Evolutionary conservation across 768 basidiomycete species (phyloP).

Genomic region (Mycena metata): DNA sequence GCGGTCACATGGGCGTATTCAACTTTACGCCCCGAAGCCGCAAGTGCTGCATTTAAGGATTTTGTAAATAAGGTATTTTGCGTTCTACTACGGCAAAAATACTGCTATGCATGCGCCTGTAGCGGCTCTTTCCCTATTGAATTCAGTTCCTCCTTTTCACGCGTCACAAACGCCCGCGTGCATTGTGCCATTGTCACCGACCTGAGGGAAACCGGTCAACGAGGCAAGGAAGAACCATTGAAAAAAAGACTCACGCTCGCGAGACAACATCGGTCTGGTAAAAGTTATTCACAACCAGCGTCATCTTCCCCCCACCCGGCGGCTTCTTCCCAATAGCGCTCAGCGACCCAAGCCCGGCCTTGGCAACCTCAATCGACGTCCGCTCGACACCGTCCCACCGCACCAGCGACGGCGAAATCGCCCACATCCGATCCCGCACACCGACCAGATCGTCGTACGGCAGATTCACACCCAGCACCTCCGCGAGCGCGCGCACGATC

Average conservation of each 20-base stretch:
- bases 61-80: slow-evolving; percentile 18
- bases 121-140: slow-evolving; percentile 59
- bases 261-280: slow-evolving; percentile 98
- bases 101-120: slow-evolving; percentile 56
- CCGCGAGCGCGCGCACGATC: slow-evolving; percentile 93
- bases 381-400: slow-evolving; percentile 86
- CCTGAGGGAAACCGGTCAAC: background rate
- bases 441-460: slow-evolving; percentile 91
- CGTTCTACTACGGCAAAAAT: slow-evolving; percentile 24
- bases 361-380: slow-evolving; percentile 79
- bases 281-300: slow-evolving; percentile 85
- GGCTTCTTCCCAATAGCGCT: slow-evolving; percentile 49
- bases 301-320: slow-evolving; percentile 70
- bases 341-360: slow-evolving; percentile 76
- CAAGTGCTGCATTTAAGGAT: too few species aligned
- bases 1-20: slow-evolving; percentile 1
- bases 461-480: slow-evolving; percentile 82
- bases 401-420: slow-evolving; percentile 90
- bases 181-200: slow-evolving; percentile 98
- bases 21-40: too few species aligned
- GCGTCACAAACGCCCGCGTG: slow-evolving; percentile 86
- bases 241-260: slow-evolving; percentile 76
- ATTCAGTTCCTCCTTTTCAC: slow-evolving; percentile 72
- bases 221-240: background rate
- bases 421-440: slow-evolving; percentile 96